These are phyloP conservation scores for Actinidia polygama DNA, from an alignment of 179 eudicot species.

Conservation along the genomic window DNA sequence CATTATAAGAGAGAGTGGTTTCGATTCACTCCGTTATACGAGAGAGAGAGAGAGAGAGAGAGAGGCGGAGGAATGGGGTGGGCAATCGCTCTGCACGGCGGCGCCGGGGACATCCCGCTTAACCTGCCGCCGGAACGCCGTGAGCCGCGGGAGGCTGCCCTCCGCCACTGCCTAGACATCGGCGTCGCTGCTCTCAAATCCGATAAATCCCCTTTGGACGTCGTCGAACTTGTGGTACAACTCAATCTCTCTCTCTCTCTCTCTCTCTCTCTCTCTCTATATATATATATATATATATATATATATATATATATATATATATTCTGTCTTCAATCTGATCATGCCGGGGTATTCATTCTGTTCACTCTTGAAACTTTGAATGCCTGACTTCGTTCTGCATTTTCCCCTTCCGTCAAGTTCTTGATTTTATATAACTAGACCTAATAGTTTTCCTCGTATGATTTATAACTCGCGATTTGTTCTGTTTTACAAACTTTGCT, in stretches of 20 bases:
- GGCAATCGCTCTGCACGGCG: conserved; percentile 93
- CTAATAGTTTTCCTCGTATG: not conserved
- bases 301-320: not conserved
- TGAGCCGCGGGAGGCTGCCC: conserved; percentile 52
- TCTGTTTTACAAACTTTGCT: no score
- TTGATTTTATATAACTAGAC: not conserved
- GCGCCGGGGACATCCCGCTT: conserved; percentile 80
- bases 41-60: not conserved
- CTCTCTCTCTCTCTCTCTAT: not conserved
- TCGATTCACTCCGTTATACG: no score
- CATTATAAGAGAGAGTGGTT: not conserved
- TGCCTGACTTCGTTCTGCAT: not conserved
- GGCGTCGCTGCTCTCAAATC: conserved; percentile 54
- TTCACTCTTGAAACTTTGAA: not conserved
- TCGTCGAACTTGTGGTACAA: conserved; percentile 81
- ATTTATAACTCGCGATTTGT: no score
- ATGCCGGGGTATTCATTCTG: not conserved
- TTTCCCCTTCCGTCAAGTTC: not conserved
- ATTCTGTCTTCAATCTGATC: not conserved
- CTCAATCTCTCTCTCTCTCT: not conserved
- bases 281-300: not conserved
- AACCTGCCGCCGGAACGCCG: conserved; percentile 50
- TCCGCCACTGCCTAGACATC: conserved; percentile 66
- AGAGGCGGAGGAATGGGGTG: conserved; percentile 55
- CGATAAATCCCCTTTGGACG: conserved; percentile 57